Percentiles rank a stretch among this genome's conserved stretches.
phyloP scores from a whole-genome alignment of 1,284 basidiomycete species.

The Leucoagaricus sp. region DNA sequence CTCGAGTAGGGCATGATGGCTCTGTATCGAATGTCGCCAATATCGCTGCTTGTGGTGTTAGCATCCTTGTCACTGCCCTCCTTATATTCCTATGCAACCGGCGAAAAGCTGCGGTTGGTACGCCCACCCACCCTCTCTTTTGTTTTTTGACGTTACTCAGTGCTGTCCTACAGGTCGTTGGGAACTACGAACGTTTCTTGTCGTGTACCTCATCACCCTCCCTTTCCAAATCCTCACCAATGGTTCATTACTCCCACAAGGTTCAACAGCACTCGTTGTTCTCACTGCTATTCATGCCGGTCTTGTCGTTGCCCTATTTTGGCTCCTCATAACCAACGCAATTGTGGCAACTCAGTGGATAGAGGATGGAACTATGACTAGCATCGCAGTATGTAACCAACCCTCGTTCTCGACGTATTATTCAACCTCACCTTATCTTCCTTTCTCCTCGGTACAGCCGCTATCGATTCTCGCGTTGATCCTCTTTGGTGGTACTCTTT shows the following conservation, averaged over 20 bases:
- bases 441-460: slow-evolving; percentile 44
- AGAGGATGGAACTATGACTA: slow-evolving; percentile 78
- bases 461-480: slow-evolving; percentile 58
- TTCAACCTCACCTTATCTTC: neutral
- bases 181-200: slow-evolving; percentile 67
- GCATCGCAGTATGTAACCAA: slow-evolving; percentile 57
- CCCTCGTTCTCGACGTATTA: neutral
- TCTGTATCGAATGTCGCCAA: slow-evolving; percentile 76
- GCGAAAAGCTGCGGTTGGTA: slow-evolving; percentile 56
- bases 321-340: slow-evolving; percentile 77
- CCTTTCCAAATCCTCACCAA: slow-evolving; percentile 80
- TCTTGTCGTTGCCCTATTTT: slow-evolving; percentile 71
- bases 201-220: slow-evolving; percentile 69
- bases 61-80: slow-evolving; percentile 49
- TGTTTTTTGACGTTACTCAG: neutral
- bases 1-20: slow-evolving; percentile 43
- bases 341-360: slow-evolving; percentile 82
- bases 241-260: slow-evolving; percentile 76
- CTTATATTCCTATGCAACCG: slow-evolving; percentile 45
- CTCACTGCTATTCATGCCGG: slow-evolving; percentile 78
- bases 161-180: slow-evolving; percentile 51
- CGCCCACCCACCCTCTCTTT: slow-evolving; percentile 20
- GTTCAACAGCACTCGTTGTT: slow-evolving; percentile 63
- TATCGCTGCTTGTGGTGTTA: slow-evolving; percentile 65
- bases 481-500: slow-evolving; percentile 72